Base-by-base conservation (phyloP, 257 asterid species). In the Scutellaria barbata region DNA sequence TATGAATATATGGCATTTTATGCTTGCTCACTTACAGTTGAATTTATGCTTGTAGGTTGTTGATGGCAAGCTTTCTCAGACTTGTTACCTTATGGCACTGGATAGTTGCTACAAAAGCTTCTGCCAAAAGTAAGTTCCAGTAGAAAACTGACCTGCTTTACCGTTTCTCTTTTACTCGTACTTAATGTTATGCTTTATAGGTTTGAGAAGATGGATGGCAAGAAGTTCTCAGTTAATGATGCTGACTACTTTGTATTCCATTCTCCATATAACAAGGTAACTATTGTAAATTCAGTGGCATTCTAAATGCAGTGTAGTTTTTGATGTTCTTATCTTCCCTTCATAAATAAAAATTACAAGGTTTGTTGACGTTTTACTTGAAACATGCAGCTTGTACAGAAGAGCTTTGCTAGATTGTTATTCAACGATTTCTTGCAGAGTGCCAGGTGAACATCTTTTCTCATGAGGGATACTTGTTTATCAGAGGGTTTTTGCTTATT, bases 191-290 rank as follows among this genome's bases (percentile, higher is more conserved):
- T 53, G 2, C 66, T 16, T 51, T 50, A 37, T 74, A 94, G 99
- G 85, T 89, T 81, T 63, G 92, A 92, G 81, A 95, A 92, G 74
- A 59, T 76, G 42, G 94, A 89, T 84, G 95, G 99, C 77, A 89
- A 89, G 77, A 80, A 82, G 78, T 95, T 95, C 76, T 95, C 99
- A 3, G 77, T 92, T 22, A 17, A 64, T 7, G 96, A 95, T 80
- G 96, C 93, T 12, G 92, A 83, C 50, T 92, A 92, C 78, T 81
- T 88, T 70, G 97, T 92, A 7, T 95, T 95, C 77, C 99, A 95
- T 83, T 95, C 99, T 78, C 99, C 99, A 5, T 95, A 95, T 72
- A 95, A 95, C 92, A 95, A 95, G 98, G 99, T 95, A 84, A 46
- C 33, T 82, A 57, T 63, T 67, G n/a, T 37, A 58, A 57, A 72